Conservation (phyloP, 805 yeast species). For the Wickerhamomyces ciferrii region DNA sequence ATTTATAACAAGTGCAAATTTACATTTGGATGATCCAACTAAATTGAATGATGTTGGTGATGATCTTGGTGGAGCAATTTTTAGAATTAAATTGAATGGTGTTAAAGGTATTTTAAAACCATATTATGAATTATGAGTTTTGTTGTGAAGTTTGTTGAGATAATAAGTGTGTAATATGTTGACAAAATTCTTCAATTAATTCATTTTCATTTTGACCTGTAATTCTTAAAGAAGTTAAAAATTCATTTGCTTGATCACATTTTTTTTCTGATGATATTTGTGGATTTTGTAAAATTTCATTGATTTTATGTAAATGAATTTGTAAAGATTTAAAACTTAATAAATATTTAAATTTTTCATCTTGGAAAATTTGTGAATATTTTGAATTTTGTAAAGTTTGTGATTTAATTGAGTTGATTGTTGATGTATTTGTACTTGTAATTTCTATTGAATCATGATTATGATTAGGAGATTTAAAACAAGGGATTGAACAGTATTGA, state of each 20-base stretch:
- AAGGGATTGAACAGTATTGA: slow-evolving; percentile 48
- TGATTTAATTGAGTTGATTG: slow-evolving; percentile 12
- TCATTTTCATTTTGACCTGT: slow-evolving; percentile 67
- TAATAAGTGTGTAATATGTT: slow-evolving; percentile 14
- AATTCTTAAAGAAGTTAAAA: slow-evolving; percentile 51
- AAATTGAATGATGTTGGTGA: slow-evolving; percentile 26
- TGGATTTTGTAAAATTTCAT: slow-evolving; percentile 43
- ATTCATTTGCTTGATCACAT: slow-evolving; percentile 52
- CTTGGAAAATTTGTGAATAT: slow-evolving; percentile 29
- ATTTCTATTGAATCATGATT: no score
- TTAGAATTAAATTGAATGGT: slow-evolving; percentile 34
- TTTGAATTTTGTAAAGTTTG: slow-evolving; percentile 19
- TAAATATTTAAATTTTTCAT: slow-evolving; percentile 38
- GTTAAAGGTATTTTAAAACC: slow-evolving; percentile 28
- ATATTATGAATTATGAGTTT: neutral
- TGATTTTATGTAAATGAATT: slow-evolving; percentile 46
- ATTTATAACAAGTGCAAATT: slow-evolving; percentile 64
- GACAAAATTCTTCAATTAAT: slow-evolving; percentile 65
- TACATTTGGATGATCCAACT: slow-evolving; percentile 35
- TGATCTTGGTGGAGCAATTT: slow-evolving; percentile 62
- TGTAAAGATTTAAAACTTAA: slow-evolving; percentile 50
- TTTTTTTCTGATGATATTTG: slow-evolving; percentile 49
- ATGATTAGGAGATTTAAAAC: slow-evolving; percentile 47
- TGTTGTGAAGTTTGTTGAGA: slow-evolving; percentile 2
- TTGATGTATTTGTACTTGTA: neutral